Evolutionary conservation across 108 stramenopile species (phyloP).

Genomic region (Nitzschia sp.): DNA sequence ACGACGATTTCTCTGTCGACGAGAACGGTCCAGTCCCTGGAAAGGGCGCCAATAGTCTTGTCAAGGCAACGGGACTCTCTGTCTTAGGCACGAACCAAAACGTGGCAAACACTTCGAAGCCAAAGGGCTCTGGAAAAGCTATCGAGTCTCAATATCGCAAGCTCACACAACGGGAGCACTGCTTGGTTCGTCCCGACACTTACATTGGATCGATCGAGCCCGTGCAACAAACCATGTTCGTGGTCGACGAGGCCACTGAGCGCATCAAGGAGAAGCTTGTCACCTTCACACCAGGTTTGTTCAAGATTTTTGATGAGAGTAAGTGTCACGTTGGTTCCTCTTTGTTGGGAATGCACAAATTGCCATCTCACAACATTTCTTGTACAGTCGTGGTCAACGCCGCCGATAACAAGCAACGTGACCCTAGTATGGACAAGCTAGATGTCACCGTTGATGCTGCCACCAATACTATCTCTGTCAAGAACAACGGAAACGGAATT

Average conservation of each 20-base stretch:
- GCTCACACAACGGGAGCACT: constrained; percentile 97
- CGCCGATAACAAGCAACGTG: constrained; percentile 99
- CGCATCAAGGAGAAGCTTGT: constrained; percentile 74
- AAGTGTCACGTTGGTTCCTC: constrained; percentile 3
- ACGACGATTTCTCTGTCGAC: constrained; percentile 26
- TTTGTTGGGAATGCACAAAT: neutral
- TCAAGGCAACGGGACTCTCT: constrained; percentile 18
- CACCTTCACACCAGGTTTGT: constrained; percentile 95
- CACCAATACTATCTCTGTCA: constrained; percentile 85
- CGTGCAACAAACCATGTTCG: constrained; percentile 88
- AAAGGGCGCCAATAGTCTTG: constrained; percentile 22
- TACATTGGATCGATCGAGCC: constrained; percentile 93
- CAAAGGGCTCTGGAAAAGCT: constrained; percentile 50
- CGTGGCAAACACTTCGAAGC: constrained; percentile 11
- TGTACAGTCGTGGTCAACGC: constrained; percentile 93
- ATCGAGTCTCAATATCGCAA: constrained; percentile 92
- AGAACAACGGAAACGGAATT: constrained; percentile 94
- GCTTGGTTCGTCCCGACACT: constrained; percentile 96
- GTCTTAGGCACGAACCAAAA: constrained; percentile 39
- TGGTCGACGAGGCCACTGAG: constrained; percentile 61
- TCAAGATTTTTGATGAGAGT: constrained; percentile 99
- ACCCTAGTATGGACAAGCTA: constrained; percentile 92
- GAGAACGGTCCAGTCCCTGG: constrained; percentile 47
- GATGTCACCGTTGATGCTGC: constrained; percentile 81
- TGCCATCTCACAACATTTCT: neutral